Evolutionary conservation across 169 alveolate species (phyloP), one percentile per base, ranked within the genome.

Genomic region (Plasmodium vivax): DNA sequence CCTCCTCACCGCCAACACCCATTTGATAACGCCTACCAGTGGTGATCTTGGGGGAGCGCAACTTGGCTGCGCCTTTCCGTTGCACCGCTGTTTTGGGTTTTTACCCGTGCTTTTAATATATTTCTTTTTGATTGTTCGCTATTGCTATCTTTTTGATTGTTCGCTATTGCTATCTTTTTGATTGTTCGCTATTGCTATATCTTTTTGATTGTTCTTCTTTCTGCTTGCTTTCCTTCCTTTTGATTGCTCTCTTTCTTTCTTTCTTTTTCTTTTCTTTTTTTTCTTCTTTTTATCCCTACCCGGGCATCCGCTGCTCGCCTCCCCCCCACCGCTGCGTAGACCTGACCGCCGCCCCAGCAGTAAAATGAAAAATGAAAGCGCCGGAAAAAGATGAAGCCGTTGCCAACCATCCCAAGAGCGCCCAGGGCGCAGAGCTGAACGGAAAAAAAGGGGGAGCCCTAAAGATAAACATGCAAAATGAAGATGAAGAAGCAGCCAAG

Each of bases 311-410:
- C 45, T 5, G 1, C 51, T 43, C 14, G 1, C 14, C 9, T 43
- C 51, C 3, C 9, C 51, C 58, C 58, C 58, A 9, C 58, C 6
- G 10, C 7, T 47, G 58, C 12, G 58, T 1, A 10, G 12, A 47
- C n/a, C 58, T 47, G 58, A 47, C 12, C 12, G 12, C 58, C 9
- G 2, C 43, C 32, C 14, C 36, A 80, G 36, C 47, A 38, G 51
- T n/a, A 84, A 84, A 74, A 84, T 84, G 93, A 84, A 84, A 36
- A 84, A 84, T 84, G 93, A 84, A 74, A 71, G 45, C 93, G 27
- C 19, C 43, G 16, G 84, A 72, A 23, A 84, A 84, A 71, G 77
- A 34, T 38, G 93, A 84, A 84, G 47, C 36, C n/a, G 54, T 32
- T 72, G 8, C 47, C 51, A 1, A 71, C 54, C 30, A 45, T 27